Conservation (phyloP, 2,329 filamentous ascomycete genomes). For the Biscogniauxia marginata region DNA sequence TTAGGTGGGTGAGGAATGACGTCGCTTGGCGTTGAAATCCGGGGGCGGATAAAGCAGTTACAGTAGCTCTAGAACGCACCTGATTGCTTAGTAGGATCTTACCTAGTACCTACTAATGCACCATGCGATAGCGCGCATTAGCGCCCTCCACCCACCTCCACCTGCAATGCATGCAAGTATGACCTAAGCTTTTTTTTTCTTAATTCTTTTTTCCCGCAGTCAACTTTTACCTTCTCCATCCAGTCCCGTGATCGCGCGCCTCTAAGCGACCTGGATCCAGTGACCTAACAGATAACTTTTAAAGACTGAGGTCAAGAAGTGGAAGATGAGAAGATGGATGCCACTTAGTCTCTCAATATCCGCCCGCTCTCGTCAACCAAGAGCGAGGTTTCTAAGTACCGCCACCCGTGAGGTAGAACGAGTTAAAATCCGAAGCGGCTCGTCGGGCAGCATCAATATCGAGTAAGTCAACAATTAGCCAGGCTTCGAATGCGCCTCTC, state of each 20-base stretch:
- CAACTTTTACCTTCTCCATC: too few species aligned
- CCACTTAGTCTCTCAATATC: constrained; percentile 9
- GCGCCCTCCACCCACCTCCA: not conserved
- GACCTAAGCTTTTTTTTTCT: too few species aligned
- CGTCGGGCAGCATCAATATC: constrained; percentile 48
- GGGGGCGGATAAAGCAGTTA: constrained; percentile 1
- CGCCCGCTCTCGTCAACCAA: constrained; percentile 8
- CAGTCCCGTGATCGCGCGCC: too few species aligned
- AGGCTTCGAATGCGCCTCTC: not conserved
- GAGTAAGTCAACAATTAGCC: constrained; percentile 41
- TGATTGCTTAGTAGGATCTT: not conserved
- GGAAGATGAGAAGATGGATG: constrained; percentile 17
- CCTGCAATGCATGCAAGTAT: not conserved
- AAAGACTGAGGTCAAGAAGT: not conserved
- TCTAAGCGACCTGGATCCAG: too few species aligned
- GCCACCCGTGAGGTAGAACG: constrained; percentile 35
- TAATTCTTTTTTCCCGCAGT: too few species aligned
- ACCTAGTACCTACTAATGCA: too few species aligned
- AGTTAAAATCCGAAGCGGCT: constrained; percentile 47
- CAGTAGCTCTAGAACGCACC: not conserved
- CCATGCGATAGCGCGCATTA: not conserved
- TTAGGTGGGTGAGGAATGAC: constrained; percentile 11
- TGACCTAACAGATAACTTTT: too few species aligned
- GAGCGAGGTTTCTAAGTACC: constrained; percentile 20
- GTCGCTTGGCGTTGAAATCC: constrained; percentile 22